These are phyloP conservation scores for Conringia planisiliqua DNA, from an alignment of 345 rosid genomes.

Conservation along the genomic window DNA sequence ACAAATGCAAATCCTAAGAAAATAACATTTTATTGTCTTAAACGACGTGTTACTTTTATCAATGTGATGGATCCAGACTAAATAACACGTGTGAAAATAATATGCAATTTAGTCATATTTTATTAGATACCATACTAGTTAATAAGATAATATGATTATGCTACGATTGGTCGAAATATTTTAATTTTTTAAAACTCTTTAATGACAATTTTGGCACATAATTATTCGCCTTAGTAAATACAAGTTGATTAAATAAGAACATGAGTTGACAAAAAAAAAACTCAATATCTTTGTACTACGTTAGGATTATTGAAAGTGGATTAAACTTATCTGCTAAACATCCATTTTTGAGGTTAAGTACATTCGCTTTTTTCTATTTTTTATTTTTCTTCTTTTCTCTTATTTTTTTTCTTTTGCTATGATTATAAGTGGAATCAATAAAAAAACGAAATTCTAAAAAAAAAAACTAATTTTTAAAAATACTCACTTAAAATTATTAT, in stretches of 20 bases:
- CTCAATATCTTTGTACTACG: background rate
- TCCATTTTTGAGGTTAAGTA: background rate
- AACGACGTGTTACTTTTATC: background rate
- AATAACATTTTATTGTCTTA: background rate
- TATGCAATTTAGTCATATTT: background rate
- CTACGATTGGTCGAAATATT: background rate
- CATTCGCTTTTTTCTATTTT: background rate
- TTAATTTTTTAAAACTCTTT: background rate
- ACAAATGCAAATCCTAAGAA: background rate
- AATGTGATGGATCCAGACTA: background rate
- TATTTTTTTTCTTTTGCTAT: too few species aligned
- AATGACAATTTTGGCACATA: background rate
- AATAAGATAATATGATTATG: background rate
- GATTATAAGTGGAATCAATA: too few species aligned
- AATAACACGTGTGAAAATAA: background rate
- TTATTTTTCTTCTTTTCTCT: background rate
- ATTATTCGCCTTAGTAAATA: background rate
- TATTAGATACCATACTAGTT: background rate
- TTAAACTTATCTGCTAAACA: conserved; percentile 5
- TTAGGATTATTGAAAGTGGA: background rate
- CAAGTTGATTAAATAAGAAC: background rate
- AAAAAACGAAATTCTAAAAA: too few species aligned
- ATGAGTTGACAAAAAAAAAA: background rate
- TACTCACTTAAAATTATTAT: too few species aligned
- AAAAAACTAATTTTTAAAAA: too few species aligned